Evolutionary conservation across 805 yeast genomes (phyloP).

Genomic region (Tetrapisispora arboricola): DNA sequence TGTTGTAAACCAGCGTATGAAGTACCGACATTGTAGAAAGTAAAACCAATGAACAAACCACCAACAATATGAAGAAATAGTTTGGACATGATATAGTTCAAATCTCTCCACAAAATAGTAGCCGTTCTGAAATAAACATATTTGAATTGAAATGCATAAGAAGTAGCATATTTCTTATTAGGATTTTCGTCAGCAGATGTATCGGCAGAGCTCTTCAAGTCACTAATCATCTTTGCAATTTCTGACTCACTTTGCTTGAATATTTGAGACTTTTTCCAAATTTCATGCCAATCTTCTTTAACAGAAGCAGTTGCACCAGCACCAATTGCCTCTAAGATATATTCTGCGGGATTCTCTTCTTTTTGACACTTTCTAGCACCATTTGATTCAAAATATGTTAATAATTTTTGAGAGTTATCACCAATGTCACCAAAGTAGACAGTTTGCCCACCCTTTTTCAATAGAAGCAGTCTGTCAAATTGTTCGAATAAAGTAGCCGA

Average conservation of each 20-base stretch:
- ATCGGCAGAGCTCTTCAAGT: slow-evolving; percentile 6
- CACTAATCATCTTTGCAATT: slow-evolving; percentile 20
- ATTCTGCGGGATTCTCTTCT: slow-evolving; percentile 36
- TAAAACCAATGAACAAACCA: slow-evolving; percentile 62
- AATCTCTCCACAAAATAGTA: slow-evolving; percentile 46
- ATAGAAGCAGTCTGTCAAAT: slow-evolving; percentile 38
- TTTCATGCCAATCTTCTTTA: slow-evolving; percentile 47
- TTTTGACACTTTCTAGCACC: slow-evolving; percentile 54
- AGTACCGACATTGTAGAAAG: slow-evolving; percentile 49
- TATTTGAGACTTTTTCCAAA: slow-evolving; percentile 44
- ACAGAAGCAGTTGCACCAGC: slow-evolving; percentile 37
- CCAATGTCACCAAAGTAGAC: slow-evolving; percentile 29
- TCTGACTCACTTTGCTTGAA: slow-evolving; percentile 23
- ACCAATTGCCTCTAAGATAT: slow-evolving; percentile 37
- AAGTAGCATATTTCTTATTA: slow-evolving; percentile 24
- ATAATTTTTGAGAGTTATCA: slow-evolving; percentile 37
- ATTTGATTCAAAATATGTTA: slow-evolving; percentile 50
- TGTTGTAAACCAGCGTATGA: slow-evolving; percentile 47
- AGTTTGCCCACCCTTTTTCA: slow-evolving; percentile 42
- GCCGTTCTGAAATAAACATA: slow-evolving; percentile 33
- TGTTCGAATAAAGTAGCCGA: slow-evolving; percentile 40
- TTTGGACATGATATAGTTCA: slow-evolving; percentile 53
- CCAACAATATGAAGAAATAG: slow-evolving; percentile 38
- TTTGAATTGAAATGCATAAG: slow-evolving; percentile 36
- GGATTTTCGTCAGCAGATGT: slow-evolving; percentile 5